A percentile compares a stretch with the other conserved stretches of the same genome.
Conservation (phyloP, 768 basidiomycete genomes). For the Leccinum longicurvipes region DNA sequence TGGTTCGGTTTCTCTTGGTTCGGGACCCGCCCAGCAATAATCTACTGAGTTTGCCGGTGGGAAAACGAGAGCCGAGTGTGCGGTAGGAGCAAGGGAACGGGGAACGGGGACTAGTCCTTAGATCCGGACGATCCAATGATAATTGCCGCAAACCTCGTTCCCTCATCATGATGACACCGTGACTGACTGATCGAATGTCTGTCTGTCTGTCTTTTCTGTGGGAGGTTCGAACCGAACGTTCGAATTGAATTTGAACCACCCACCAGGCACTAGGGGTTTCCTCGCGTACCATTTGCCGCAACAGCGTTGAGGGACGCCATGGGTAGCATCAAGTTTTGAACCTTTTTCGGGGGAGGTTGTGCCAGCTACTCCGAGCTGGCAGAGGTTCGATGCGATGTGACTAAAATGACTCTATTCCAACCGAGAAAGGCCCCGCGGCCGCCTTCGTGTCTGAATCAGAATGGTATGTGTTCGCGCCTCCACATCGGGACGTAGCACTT, state of each 20-base stretch:
- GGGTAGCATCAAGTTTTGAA: too few species aligned
- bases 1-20: background rate
- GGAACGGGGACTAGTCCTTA: background rate
- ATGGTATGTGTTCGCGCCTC: background rate
- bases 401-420: background rate
- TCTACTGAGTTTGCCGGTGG: background rate
- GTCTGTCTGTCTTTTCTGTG: background rate
- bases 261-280: background rate
- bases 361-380: too few species aligned
- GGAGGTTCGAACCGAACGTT: too few species aligned
- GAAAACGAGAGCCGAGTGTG: background rate
- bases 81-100: background rate
- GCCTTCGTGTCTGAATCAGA: background rate
- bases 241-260: background rate
- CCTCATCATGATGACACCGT: background rate
- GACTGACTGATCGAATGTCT: too few species aligned
- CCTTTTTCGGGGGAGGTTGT: too few species aligned
- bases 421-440: background rate
- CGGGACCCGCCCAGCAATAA: background rate
- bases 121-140: background rate
- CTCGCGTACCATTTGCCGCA: too few species aligned
- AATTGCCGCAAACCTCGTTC: too few species aligned
- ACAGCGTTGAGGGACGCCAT: background rate
- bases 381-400: background rate
- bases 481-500: too few species aligned